A percentile compares a stretch with the other conserved stretches of the same genome.
Conservation (phyloP, 176 grass and related monocot species). For the Triticum aestivum region DNA sequence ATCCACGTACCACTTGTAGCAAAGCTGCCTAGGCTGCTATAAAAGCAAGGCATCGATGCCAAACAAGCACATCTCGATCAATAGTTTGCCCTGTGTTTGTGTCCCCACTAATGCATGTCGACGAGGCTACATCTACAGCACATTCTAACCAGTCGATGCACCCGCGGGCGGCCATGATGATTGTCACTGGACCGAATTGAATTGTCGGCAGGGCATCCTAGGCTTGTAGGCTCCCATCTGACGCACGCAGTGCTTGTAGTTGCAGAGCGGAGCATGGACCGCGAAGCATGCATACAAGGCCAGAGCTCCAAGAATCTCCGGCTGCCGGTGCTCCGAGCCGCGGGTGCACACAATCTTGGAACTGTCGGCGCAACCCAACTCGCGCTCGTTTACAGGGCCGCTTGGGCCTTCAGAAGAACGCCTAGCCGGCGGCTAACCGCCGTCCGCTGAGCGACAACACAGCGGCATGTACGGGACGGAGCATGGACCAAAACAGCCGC, state of each 20-base stretch:
- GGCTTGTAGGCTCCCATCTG: background rate
- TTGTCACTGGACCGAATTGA: background rate
- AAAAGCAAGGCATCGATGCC: slow-evolving; percentile 4
- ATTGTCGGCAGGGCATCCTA: slow-evolving; percentile 11
- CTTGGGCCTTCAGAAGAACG: background rate
- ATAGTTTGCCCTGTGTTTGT: background rate
- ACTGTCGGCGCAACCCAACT: background rate
- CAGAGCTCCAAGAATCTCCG: background rate
- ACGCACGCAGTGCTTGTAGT: background rate
- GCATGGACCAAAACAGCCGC: slow-evolving; percentile 7
- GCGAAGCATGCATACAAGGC: background rate
- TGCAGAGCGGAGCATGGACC: background rate
- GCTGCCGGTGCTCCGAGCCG: background rate
- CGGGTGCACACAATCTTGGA: background rate
- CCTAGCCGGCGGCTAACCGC: background rate
- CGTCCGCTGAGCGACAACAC: background rate
- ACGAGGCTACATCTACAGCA: background rate
- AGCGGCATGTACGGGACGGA: background rate
- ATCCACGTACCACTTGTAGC: background rate
- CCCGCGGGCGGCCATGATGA: background rate
- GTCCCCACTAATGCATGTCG: slow-evolving; percentile 21
- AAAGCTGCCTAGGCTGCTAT: background rate
- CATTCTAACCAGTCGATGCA: background rate
- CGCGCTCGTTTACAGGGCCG: background rate
- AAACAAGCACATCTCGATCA: background rate